A percentile compares a stretch with the other conserved stretches of the same genome.
These are phyloP conservation scores for Arachis hypogaea DNA, from an alignment of 306 rosid species.

Conservation along the genomic window DNA sequence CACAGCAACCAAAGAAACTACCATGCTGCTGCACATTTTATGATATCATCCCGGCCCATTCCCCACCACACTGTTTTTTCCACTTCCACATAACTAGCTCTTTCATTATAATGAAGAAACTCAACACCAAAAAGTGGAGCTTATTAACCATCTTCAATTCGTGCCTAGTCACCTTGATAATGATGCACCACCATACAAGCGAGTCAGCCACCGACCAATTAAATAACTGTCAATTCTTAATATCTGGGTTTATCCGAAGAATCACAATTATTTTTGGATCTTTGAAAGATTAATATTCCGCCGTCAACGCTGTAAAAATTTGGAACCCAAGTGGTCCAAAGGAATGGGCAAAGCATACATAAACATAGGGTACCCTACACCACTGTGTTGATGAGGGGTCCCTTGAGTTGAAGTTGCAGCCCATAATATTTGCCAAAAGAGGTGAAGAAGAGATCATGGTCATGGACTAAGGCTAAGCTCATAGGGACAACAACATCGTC, in stretches of 20 bases:
- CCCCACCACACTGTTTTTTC: not conserved
- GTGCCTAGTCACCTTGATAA: conserved; percentile 1
- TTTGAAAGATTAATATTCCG: too few relatives aligned
- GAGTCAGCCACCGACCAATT: conserved; percentile 36
- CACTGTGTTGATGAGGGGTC: not conserved
- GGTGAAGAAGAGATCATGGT: not conserved
- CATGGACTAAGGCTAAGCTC: not conserved
- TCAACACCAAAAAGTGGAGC: too few relatives aligned
- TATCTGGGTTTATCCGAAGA: too few relatives aligned
- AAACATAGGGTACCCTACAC: not conserved
- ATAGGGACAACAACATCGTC: not conserved
- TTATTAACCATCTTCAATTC: too few relatives aligned
- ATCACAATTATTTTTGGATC: too few relatives aligned
- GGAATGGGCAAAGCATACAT: conserved; percentile 8
- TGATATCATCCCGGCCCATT: not conserved
- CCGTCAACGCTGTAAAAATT: not conserved
- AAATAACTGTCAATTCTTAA: too few relatives aligned
- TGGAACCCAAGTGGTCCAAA: not conserved
- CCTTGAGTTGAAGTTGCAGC: too few relatives aligned
- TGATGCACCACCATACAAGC: conserved; percentile 15
- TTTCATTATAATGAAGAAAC: too few relatives aligned
- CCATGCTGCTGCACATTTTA: too few relatives aligned
- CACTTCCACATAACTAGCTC: too few relatives aligned
- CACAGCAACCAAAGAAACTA: not conserved
- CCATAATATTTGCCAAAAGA: conserved; percentile 19